phyloP scores from a whole-genome alignment of 192 early-diverging fungal genomes.

The Backusella liffmaniae region DNA sequence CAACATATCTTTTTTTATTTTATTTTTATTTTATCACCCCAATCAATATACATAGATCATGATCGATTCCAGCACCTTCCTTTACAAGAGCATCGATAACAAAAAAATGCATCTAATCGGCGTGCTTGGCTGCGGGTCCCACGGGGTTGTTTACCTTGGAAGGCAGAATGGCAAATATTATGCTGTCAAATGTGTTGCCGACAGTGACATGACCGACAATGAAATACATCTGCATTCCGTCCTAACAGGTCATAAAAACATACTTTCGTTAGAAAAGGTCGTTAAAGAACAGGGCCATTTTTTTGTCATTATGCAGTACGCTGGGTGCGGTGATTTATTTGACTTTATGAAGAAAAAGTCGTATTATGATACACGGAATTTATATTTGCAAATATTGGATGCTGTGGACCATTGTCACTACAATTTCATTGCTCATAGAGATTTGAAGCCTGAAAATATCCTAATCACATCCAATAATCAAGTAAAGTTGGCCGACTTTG shows the following conservation, averaged over 20 bases:
- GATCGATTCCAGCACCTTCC: slow-evolving; percentile 13
- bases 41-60: not conserved
- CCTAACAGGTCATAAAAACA: slow-evolving; percentile 65
- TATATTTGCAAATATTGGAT: slow-evolving; percentile 81
- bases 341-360: slow-evolving; percentile 81
- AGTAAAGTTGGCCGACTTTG: slow-evolving; percentile 93
- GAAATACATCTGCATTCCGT: slow-evolving; percentile 65
- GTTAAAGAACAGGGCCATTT: slow-evolving; percentile 60
- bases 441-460: slow-evolving; percentile 84
- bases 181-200: slow-evolving; percentile 76
- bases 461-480: slow-evolving; percentile 55
- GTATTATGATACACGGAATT: slow-evolving; percentile 72
- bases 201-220: slow-evolving; percentile 56
- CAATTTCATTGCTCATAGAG: slow-evolving; percentile 70
- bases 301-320: slow-evolving; percentile 72
- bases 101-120: slow-evolving; percentile 3
- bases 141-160: slow-evolving; percentile 75
- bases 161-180: slow-evolving; percentile 54
- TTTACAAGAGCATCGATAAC: slow-evolving; percentile 17
- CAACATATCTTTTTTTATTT: not conserved
- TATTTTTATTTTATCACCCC: not conserved
- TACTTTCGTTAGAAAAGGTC: slow-evolving; percentile 64
- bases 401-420: slow-evolving; percentile 76
- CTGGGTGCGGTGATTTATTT: slow-evolving; percentile 90
- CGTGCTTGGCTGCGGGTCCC: slow-evolving; percentile 71